Conservation (phyloP, 164 flowering plant genomes). For the Cinnamomum micranthum region DNA sequence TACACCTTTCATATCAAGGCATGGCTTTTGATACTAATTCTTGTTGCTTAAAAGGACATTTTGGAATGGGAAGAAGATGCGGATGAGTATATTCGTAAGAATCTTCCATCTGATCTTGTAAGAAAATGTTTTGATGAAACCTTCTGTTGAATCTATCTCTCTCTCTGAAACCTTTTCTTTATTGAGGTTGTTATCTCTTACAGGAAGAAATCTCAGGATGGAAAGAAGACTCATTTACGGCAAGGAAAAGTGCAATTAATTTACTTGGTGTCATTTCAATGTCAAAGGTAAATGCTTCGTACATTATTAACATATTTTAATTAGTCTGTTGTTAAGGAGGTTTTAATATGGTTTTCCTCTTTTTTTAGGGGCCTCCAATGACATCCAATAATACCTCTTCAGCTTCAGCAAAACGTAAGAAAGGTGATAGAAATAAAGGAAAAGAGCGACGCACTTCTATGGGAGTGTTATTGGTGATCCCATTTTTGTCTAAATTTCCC, state of each 20-base stretch:
- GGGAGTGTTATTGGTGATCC: slow-evolving; percentile 77
- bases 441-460: slow-evolving; percentile 36
- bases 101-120: slow-evolving; percentile 80
- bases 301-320: neutral
- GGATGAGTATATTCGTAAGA: slow-evolving; percentile 75
- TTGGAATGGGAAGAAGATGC: slow-evolving; percentile 84
- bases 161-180: neutral
- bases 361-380: slow-evolving; percentile 61
- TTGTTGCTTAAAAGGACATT: slow-evolving; percentile 42
- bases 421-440: slow-evolving; percentile 56
- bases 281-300: slow-evolving; percentile 49
- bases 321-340: neutral
- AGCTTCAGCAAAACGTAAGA: slow-evolving; percentile 59
- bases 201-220: slow-evolving; percentile 84
- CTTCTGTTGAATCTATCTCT: neutral
- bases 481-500: slow-evolving; percentile 70
- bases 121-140: slow-evolving; percentile 13
- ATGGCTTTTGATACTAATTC: slow-evolving; percentile 9
- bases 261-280: slow-evolving; percentile 77
- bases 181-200: slow-evolving; percentile 5
- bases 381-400: slow-evolving; percentile 23
- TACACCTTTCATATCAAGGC: neutral
- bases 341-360: neutral
- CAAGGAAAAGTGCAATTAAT: slow-evolving; percentile 80
- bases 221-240: slow-evolving; percentile 71